phyloP scores from a whole-genome alignment of 2,329 filamentous ascomycete genomes.

The Fusarium sp. region DNA sequence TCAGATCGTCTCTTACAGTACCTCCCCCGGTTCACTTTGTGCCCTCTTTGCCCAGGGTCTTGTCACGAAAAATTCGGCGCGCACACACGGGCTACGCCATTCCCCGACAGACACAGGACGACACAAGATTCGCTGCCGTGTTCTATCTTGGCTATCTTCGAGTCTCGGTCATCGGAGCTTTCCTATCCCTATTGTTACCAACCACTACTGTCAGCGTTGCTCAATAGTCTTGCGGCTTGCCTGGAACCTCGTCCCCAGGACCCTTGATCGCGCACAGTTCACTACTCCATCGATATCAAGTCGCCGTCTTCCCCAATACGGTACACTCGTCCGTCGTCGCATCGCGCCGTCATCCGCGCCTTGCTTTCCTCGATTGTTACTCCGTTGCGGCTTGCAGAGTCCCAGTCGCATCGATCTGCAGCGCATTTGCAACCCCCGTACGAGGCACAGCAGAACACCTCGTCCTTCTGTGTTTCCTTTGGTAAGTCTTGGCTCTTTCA shows the following conservation, averaged over 20 bases:
- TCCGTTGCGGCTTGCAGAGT: conserved; percentile 21
- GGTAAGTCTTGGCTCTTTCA: conserved; percentile 15
- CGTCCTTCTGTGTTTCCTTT: conserved; percentile 25
- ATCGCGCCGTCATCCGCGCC: conserved; percentile 32
- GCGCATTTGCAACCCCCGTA: conserved; percentile 26
- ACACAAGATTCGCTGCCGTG: conserved; percentile 1
- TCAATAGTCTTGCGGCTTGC: not conserved
- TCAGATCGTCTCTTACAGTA: not conserved
- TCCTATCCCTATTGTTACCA: conserved; percentile 14
- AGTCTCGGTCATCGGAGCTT: conserved; percentile 9
- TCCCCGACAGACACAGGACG: not conserved
- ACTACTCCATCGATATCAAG: conserved; percentile 16
- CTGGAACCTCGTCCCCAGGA: conserved; percentile 6
- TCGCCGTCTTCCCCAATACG: conserved; percentile 34
- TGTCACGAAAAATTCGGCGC: conserved; percentile 4
- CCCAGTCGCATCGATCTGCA: conserved; percentile 1
- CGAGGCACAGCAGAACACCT: conserved; percentile 14
- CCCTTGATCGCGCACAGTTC: conserved; percentile 15
- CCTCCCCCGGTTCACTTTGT: not conserved
- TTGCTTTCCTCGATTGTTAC: conserved; percentile 27
- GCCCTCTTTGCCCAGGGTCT: not conserved
- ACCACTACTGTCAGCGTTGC: not conserved
- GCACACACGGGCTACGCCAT: conserved; percentile 5
- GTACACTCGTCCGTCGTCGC: conserved; percentile 34
- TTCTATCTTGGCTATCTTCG: conserved; percentile 2